These are phyloP conservation scores for Cladosporium sp. DNA, from an alignment of 2,329 filamentous ascomycete species.

Conservation along the genomic window DNA sequence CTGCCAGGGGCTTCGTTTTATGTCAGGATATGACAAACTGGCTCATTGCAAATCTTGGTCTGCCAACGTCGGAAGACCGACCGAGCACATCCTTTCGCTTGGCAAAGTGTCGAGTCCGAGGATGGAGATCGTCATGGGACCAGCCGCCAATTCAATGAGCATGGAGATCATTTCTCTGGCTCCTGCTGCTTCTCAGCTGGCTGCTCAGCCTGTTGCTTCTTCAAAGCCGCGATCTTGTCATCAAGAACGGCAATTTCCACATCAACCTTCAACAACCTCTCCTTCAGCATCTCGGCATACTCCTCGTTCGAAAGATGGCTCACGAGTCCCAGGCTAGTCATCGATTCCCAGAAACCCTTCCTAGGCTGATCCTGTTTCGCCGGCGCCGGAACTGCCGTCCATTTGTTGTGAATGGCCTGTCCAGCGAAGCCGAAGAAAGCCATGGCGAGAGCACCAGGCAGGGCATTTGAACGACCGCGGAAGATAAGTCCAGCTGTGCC, in stretches of 20 bases:
- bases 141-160: too few species aligned
- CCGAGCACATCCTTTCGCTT: too few species aligned
- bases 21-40: too few species aligned
- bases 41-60: too few species aligned
- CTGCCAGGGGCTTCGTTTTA: too few species aligned
- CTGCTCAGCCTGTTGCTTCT: constrained; percentile 17
- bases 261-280: constrained; percentile 68
- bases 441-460: constrained; percentile 59
- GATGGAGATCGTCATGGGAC: too few species aligned
- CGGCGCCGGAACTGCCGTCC: constrained; percentile 33
- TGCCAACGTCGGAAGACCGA: too few species aligned
- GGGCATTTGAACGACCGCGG: constrained; percentile 50
- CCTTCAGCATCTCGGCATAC: constrained; percentile 65
- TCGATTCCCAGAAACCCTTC: constrained; percentile 42
- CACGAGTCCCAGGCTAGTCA: constrained; percentile 58
- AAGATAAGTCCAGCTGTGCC: constrained; percentile 51
- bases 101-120: too few species aligned
- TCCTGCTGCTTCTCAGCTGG: constrained; percentile 9
- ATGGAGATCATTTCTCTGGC: constrained; percentile 3
- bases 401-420: constrained; percentile 53
- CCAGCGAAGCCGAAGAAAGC: constrained; percentile 54
- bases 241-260: constrained; percentile 75
- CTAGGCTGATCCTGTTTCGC: constrained; percentile 34
- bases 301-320: constrained; percentile 67
- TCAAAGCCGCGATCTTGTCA: constrained; percentile 62